A percentile compares a stretch with the other conserved stretches of the same genome.
These are phyloP conservation scores for Podospora didyma DNA, from an alignment of 495 filamentous ascomycete species.

Conservation along the genomic window DNA sequence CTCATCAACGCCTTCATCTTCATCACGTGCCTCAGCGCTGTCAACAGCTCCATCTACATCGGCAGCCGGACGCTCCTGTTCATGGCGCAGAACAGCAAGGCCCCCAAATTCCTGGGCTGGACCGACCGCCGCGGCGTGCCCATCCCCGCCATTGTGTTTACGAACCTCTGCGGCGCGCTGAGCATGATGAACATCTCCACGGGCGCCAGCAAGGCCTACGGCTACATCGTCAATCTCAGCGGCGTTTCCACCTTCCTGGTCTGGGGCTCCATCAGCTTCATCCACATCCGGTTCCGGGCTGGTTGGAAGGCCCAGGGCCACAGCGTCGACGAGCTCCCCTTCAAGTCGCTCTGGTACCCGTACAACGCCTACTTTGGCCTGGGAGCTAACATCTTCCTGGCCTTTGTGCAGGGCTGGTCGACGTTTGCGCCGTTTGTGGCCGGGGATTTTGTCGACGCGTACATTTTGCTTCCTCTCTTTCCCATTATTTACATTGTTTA, in stretches of 20 bases:
- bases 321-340: slow-evolving; percentile 50
- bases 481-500: slow-evolving; percentile 54
- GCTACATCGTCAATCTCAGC: slow-evolving; percentile 45
- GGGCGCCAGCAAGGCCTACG: slow-evolving; percentile 53
- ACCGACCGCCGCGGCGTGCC: slow-evolving; percentile 64
- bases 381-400: slow-evolving; percentile 56
- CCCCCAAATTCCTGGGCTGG: slow-evolving; percentile 59
- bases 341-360: slow-evolving; percentile 55
- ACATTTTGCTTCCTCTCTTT: slow-evolving; percentile 65
- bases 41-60: slow-evolving; percentile 67
- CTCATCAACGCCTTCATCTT: slow-evolving; percentile 72
- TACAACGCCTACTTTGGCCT: slow-evolving; percentile 61
- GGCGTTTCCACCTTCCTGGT: slow-evolving; percentile 63
- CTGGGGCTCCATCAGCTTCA: slow-evolving; percentile 61
- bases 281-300: slow-evolving; percentile 63
- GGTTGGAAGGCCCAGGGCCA: slow-evolving; percentile 56
- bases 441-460: slow-evolving; percentile 61
- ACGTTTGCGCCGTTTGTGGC: slow-evolving; percentile 54
- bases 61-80: slow-evolving; percentile 61
- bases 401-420: slow-evolving; percentile 60
- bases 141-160: slow-evolving; percentile 56
- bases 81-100: slow-evolving; percentile 63
- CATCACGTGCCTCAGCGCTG: slow-evolving; percentile 63
- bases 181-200: slow-evolving; percentile 61
- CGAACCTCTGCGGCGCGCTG: slow-evolving; percentile 63